Evolutionary conservation across 768 basidiomycete species (phyloP).

Genomic region (Cystobasidium ongulense): DNA sequence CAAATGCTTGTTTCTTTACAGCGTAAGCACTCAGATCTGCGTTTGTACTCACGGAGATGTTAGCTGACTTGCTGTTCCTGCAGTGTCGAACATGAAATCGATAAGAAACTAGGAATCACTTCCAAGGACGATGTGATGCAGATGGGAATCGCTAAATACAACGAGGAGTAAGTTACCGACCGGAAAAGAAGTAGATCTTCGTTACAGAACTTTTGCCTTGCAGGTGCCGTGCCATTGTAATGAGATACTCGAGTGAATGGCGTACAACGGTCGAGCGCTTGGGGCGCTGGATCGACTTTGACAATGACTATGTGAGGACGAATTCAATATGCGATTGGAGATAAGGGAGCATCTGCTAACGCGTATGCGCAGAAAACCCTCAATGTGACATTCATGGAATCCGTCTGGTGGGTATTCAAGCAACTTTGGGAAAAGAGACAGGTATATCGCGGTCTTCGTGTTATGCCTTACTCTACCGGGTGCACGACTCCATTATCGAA

Average conservation of each 20-base stretch:
- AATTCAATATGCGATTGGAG: slow-evolving; percentile 34
- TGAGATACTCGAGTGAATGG: slow-evolving; percentile 95
- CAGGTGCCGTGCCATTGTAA: slow-evolving; percentile 80
- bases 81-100: slow-evolving; percentile 98
- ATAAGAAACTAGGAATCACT: slow-evolving; percentile 87
- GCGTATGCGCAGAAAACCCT: slow-evolving; percentile 61
- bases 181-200: no score
- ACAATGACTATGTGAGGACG: slow-evolving; percentile 66
- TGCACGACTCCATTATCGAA: slow-evolving; percentile 93
- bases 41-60: not conserved
- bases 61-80: slow-evolving; percentile 32
- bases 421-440: slow-evolving; percentile 84
- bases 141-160: slow-evolving; percentile 96
- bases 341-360: not conserved
- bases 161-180: slow-evolving; percentile 62
- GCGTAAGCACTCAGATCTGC: no score
- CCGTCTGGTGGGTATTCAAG: slow-evolving; percentile 97
- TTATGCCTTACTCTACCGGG: slow-evolving; percentile 98
- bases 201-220: not conserved
- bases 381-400: slow-evolving; percentile 89
- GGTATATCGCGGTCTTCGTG: slow-evolving; percentile 85
- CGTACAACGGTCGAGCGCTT: slow-evolving; percentile 88
- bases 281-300: slow-evolving; percentile 99
- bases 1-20: no score
- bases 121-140: slow-evolving; percentile 84